phyloP scores from a whole-genome alignment of 2,329 filamentous ascomycete species.

The Dactylonectria macrodidyma region DNA sequence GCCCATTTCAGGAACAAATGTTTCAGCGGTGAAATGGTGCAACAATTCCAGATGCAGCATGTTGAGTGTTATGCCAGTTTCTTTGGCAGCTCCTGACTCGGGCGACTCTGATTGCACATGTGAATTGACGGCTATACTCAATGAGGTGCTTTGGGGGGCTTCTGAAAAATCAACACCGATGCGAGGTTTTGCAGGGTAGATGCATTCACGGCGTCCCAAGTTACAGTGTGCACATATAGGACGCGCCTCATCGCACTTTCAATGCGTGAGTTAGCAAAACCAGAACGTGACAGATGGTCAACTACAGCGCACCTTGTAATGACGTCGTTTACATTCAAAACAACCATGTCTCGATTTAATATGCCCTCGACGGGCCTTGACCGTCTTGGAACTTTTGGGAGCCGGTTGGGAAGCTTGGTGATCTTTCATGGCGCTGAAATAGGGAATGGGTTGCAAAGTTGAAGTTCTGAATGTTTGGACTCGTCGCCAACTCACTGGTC shows the following conservation, averaged over 20 bases:
- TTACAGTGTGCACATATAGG: not conserved
- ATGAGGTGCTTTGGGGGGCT: not conserved
- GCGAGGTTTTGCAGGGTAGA: not conserved
- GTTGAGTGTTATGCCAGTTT: not conserved
- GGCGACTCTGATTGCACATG: not conserved
- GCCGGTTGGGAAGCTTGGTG: no score
- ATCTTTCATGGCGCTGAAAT: no score
- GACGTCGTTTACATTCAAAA: conserved; percentile 11
- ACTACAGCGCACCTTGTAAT: not conserved
- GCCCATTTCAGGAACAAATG: not conserved
- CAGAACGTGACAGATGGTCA: not conserved
- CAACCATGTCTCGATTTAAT: conserved; percentile 5
- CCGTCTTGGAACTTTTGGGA: not conserved
- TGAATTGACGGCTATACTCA: no score
- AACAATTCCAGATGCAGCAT: conserved; percentile 5
- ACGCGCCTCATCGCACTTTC: not conserved
- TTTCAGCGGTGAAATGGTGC: not conserved
- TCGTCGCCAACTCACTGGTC: no score
- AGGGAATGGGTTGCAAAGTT: no score
- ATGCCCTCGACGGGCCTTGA: conserved; percentile 1
- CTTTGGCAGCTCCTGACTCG: not conserved
- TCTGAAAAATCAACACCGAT: not conserved
- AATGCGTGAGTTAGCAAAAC: not conserved
- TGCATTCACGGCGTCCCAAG: not conserved
- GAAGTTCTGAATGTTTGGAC: no score